These are phyloP conservation scores for Naganishia vishniacii DNA, from an alignment of 768 basidiomycete genomes.

Conservation along the genomic window DNA sequence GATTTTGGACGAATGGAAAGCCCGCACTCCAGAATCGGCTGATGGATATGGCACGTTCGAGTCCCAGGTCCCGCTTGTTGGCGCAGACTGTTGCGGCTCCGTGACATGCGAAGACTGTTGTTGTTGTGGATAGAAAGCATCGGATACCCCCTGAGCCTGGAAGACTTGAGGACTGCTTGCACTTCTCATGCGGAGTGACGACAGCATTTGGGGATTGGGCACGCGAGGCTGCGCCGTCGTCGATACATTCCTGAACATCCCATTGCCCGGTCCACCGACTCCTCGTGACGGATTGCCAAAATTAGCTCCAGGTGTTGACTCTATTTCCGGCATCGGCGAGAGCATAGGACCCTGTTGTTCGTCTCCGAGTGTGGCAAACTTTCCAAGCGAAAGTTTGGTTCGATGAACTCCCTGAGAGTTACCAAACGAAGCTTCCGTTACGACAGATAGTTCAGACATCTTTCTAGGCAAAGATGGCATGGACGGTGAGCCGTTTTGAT, in stretches of 20 bases:
- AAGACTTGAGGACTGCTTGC: constrained; percentile 51
- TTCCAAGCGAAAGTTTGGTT: constrained; percentile 13
- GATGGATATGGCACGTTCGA: not conserved
- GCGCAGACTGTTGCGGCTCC: too few species aligned
- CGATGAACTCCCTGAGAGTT: constrained; percentile 8
- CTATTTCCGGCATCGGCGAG: constrained; percentile 10
- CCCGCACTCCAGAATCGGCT: not conserved
- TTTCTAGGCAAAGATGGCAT: constrained; percentile 25
- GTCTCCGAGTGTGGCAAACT: constrained; percentile 16
- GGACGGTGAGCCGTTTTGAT: not conserved
- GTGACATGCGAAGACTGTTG: too few species aligned
- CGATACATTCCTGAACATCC: constrained; percentile 8
- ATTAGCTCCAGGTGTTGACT: constrained; percentile 29
- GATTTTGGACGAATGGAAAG: constrained; percentile 14
- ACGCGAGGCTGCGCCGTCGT: constrained; percentile 20
- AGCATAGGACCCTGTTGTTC: constrained; percentile 5
- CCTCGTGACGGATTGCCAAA: constrained; percentile 27
- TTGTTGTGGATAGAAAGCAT: constrained; percentile 21
- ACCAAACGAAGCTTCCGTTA: constrained; percentile 26
- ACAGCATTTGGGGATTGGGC: constrained; percentile 7
- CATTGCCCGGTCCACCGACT: not conserved
- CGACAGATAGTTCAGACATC: constrained; percentile 19
- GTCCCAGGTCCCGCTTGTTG: not conserved
- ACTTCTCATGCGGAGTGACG: constrained; percentile 48
- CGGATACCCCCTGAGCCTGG: constrained; percentile 35